phyloP scores from a whole-genome alignment of 2,329 filamentous ascomycete genomes.

The Monascus ruber region DNA sequence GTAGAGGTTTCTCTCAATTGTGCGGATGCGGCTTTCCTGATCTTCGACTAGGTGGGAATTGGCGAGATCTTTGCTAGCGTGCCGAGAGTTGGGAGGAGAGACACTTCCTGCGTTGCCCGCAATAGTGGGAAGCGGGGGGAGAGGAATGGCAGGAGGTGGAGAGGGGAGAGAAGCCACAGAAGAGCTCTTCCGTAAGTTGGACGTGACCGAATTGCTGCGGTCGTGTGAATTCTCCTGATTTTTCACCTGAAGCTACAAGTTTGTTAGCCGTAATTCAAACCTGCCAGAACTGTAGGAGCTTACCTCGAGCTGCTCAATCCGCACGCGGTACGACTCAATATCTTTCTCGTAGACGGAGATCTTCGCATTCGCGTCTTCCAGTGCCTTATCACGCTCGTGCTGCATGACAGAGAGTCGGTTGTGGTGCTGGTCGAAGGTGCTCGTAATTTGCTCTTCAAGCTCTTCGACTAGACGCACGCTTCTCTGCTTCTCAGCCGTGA shows the following conservation, averaged over 20 bases:
- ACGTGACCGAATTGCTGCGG: conserved; percentile 48
- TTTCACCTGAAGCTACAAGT: conserved; percentile 29
- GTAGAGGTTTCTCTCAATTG: conserved; percentile 90
- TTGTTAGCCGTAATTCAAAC: conserved; percentile 8
- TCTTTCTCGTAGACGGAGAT: conserved; percentile 55
- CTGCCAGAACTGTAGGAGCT: conserved; percentile 14
- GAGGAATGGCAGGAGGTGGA: conserved; percentile 87
- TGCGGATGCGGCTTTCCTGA: conserved; percentile 86
- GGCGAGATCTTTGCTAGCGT: conserved; percentile 69
- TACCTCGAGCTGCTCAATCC: conserved; percentile 66
- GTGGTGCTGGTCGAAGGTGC: conserved; percentile 89
- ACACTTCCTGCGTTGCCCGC: conserved; percentile 44
- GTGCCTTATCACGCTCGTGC: conserved; percentile 58
- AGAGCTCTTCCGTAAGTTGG: conserved; percentile 71
- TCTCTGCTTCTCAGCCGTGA: conserved; percentile 66
- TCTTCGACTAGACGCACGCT: conserved; percentile 87
- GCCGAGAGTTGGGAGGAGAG: conserved; percentile 52
- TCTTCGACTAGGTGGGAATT: conserved; percentile 81
- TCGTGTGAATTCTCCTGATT: conserved; percentile 34
- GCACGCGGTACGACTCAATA: conserved; percentile 44
- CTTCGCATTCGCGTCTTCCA: conserved; percentile 66
- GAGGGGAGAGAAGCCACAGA: conserved; percentile 80
- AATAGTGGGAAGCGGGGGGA: conserved; percentile 71
- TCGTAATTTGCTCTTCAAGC: conserved; percentile 90
- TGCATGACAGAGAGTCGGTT: conserved; percentile 78